Evolutionary conservation across 352 stramenopile species (phyloP).

Genomic region (Pythium oligandrum): DNA sequence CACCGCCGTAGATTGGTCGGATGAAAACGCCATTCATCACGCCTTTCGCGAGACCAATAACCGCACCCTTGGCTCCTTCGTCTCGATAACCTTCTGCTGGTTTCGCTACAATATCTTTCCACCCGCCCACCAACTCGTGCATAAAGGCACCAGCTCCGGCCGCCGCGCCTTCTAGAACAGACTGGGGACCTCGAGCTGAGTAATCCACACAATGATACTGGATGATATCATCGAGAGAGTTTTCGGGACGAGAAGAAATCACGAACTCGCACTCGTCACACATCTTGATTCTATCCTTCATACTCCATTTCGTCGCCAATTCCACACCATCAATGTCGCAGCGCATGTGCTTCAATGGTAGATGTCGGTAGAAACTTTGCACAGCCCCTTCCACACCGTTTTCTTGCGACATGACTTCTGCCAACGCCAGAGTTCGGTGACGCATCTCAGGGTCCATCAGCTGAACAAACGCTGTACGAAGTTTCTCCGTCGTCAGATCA

Average conservation of each 20-base stretch:
- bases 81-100: slow-evolving; percentile 53
- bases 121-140: slow-evolving; percentile 51
- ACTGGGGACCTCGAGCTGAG: slow-evolving; percentile 45
- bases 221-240: slow-evolving; percentile 39
- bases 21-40: slow-evolving; percentile 41
- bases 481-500: slow-evolving; percentile 76
- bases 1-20: slow-evolving; percentile 44
- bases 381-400: slow-evolving; percentile 84
- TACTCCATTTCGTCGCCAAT: slow-evolving; percentile 51
- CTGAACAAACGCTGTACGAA: slow-evolving; percentile 70
- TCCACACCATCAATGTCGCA: slow-evolving; percentile 56
- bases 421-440: slow-evolving; percentile 41
- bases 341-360: slow-evolving; percentile 85
- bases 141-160: slow-evolving; percentile 53
- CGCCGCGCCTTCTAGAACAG: slow-evolving; percentile 40
- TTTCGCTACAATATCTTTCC: slow-evolving; percentile 63
- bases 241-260: slow-evolving; percentile 36
- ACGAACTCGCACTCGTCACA: slow-evolving; percentile 58
- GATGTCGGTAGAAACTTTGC: slow-evolving; percentile 74
- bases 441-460: slow-evolving; percentile 51
- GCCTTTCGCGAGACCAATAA: slow-evolving; percentile 56
- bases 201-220: slow-evolving; percentile 66
- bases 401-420: slow-evolving; percentile 67
- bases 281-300: slow-evolving; percentile 44
- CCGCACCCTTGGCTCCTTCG: slow-evolving; percentile 51